Base-by-base conservation (phyloP, 2,329 filamentous ascomycete species). In the Hymenoscyphus fraxineus region DNA sequence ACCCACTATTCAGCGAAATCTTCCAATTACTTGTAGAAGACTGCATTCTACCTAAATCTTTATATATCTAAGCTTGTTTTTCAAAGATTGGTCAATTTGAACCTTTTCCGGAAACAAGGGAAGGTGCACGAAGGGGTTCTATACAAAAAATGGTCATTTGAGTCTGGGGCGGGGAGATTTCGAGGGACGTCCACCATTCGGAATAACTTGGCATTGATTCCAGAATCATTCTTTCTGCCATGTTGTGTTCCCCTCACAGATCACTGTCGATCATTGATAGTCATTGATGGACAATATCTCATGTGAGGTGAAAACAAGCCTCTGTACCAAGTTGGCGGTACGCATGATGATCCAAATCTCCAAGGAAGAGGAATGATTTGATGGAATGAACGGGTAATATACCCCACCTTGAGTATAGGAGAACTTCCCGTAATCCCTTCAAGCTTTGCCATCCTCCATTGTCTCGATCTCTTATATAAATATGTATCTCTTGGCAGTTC, bases 301-400 rank as follows among this genome's bases (percentile, higher is more conserved):
- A n/a, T 19, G 35, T 38, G 19, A 27, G 32, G 38, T n/a, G 38
- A 5, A 59, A 27, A 38, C 19, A 59, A 59, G 57, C 57, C 19
- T 59, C 57, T 35, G 32, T 59, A 35, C 38, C 57, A 59, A 40
- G 57, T 59, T 19, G 57, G 19, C 44, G 32, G 57, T 22, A n/a
- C 12, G 55, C 22, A 57, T 57, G 22, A 57, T 27, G 55, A 57
- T 57, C 15, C 16, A 16, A 38, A 32, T 40, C n/a, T 38, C 38
- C 22, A 16, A 39, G 6, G 57, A 40, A 16, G 56, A 41, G 19
- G 7, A 40, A 41, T 16, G 19, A 59, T 22, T 35, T 39, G 57
- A 39, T n/a, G 22, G 32, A 22, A 16, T 47, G 35, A 35, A 6
- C 6, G 27, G 40, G 58, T 60, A 41, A 27, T 13, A 12, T 19